These are phyloP conservation scores for Fusarium sp. DNA, from an alignment of 2,329 filamentous ascomycete genomes.

Conservation along the genomic window DNA sequence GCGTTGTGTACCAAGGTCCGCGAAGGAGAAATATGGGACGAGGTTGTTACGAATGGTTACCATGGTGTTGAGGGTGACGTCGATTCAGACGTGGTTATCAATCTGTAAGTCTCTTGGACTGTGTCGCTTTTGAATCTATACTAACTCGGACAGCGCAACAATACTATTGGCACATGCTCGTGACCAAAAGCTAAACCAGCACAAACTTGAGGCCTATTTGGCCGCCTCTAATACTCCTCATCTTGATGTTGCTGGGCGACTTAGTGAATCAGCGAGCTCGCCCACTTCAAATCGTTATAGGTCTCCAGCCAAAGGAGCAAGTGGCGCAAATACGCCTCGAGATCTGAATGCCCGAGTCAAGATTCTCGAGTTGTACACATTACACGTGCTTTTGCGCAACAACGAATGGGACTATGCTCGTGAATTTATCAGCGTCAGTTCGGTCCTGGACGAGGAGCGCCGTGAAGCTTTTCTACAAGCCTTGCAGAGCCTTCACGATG, in stretches of 20 bases:
- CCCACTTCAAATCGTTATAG: constrained; percentile 54
- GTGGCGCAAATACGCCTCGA: constrained; percentile 83
- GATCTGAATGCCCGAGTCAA: constrained; percentile 89
- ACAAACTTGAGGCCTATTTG: constrained; percentile 88
- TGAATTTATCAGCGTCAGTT: constrained; percentile 88
- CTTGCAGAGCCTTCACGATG: constrained; percentile 84
- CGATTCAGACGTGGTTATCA: constrained; percentile 93
- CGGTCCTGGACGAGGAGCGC: constrained; percentile 91
- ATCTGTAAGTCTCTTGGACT: constrained; percentile 70
- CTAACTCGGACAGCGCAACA: constrained; percentile 74
- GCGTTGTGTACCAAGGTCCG: constrained; percentile 84
- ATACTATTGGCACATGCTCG: constrained; percentile 91
- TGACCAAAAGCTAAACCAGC: constrained; percentile 86
- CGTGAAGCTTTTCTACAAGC: constrained; percentile 90
- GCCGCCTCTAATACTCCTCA: constrained; percentile 80
- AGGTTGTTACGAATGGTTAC: constrained; percentile 89
- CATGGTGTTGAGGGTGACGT: constrained; percentile 89
- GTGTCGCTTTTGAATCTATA: constrained; percentile 4
- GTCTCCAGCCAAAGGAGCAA: constrained; percentile 63
- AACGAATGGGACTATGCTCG: constrained; percentile 96
- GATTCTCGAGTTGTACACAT: constrained; percentile 93
- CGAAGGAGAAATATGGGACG: constrained; percentile 94
- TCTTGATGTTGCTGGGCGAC: constrained; percentile 76
- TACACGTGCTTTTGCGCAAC: constrained; percentile 94
- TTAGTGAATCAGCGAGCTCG: constrained; percentile 61